phyloP scores from a whole-genome alignment of 2,329 filamentous ascomycete species.

The Exophiala calicioides region DNA sequence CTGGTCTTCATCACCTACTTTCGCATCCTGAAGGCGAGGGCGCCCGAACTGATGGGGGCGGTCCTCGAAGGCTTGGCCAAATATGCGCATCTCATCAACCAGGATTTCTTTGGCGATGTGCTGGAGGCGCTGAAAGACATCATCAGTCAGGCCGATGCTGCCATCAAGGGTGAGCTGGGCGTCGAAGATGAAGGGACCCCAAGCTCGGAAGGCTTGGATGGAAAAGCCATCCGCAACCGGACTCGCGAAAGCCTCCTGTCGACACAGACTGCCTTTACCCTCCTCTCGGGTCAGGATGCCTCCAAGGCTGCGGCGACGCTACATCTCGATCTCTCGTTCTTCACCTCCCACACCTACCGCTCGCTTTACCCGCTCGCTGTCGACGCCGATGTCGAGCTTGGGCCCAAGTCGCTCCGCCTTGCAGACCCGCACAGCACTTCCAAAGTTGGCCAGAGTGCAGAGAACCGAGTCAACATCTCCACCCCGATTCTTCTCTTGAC shows the following conservation, averaged over 20 bases:
- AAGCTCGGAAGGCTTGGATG: conserved; percentile 49
- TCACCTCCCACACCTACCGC: conserved; percentile 90
- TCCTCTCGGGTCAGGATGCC: conserved; percentile 90
- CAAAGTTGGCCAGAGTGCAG: conserved; percentile 26
- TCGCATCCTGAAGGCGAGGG: conserved; percentile 81
- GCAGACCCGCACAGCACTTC: conserved; percentile 61
- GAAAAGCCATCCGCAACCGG: conserved; percentile 65
- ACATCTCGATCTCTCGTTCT: conserved; percentile 90
- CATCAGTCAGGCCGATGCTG: conserved; percentile 68
- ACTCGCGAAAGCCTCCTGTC: conserved; percentile 88
- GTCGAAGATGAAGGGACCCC: conserved; percentile 50
- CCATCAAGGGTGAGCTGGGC: conserved; percentile 45
- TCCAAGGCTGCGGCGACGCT: conserved; percentile 78
- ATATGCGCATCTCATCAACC: conserved; percentile 95
- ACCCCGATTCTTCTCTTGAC: conserved; percentile 92
- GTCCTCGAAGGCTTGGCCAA: conserved; percentile 91
- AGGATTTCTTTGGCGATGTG: conserved; percentile 97
- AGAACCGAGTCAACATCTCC: conserved; percentile 84
- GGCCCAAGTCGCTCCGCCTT: conserved; percentile 71
- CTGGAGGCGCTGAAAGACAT: conserved; percentile 93
- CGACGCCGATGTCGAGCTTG: conserved; percentile 82
- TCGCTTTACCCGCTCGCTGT: conserved; percentile 76
- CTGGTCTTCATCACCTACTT: conserved; percentile 96
- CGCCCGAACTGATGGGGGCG: conserved; percentile 88
- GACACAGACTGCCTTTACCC: conserved; percentile 93